Evolutionary conservation across 2,329 filamentous ascomycete genomes (phyloP), one percentile per base, ranked within the genome.

Genomic region (Colletotrichum sp.): DNA sequence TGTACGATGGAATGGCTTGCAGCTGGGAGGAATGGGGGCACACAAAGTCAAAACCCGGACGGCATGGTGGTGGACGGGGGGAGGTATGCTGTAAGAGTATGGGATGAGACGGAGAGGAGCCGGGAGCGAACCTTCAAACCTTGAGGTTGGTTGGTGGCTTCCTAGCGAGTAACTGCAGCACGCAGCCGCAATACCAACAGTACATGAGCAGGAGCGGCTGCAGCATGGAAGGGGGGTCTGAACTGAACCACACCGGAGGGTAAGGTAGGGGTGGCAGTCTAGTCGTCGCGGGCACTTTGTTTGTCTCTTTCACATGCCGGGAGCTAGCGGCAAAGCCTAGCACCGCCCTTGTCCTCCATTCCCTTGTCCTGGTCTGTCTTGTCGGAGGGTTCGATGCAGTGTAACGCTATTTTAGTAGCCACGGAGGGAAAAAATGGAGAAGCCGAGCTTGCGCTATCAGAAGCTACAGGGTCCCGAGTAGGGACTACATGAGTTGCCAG

Each of bases 41-140:
- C 63, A 24, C 59, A 73, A 68, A 76, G 59, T 74, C 74, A 69
- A 74, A 76, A 57, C 64, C 66, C 48, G 34, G 65, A 68, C 52
- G 70, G 71, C 71, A 74, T 69, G 63, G 68, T 63, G 57, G 73
- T 52, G 57, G 57, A 68, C 74, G 74, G 74, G 65, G 44, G 73
- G 70, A 76, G 59, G 36, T 72, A 76, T 76, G 74, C 70, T 74
- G 64, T 70, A 26, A 65, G 59, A 74, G 72, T 48, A 74, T 76
- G 71, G 74, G 74, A 76, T 76, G 74, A 76, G 74, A 76, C 74
- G 74, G 71, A 76, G 74, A 63, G 63, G 69, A 75, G 70, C 74
- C 70, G 74, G 74, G 74, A 76, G 74, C 74, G 71, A 76, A 65
- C 74, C 65, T 76, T 65, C 70, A 48, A 74, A 74, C 74, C 59